Evolutionary conservation across 179 eudicot genomes (phyloP).

Genomic region (Pouteria campechiana): DNA sequence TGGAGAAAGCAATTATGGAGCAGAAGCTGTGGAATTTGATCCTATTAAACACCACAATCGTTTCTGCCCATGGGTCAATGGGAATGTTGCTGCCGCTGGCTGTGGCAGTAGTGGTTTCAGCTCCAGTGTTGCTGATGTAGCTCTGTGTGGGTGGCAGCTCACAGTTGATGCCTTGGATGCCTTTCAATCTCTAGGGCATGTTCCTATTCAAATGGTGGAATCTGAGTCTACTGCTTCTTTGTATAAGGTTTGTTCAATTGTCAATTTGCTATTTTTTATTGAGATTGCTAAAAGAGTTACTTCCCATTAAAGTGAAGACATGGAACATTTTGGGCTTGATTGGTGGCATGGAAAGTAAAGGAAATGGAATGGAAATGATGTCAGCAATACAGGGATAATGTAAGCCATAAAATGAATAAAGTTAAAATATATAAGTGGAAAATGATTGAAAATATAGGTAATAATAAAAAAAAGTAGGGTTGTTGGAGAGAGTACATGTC

Average conservation of each 20-base stretch:
- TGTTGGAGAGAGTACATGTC: too few relatives aligned
- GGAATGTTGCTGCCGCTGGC: slow-evolving; percentile 98
- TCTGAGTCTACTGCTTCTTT: slow-evolving; percentile 96
- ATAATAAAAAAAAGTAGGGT: too few relatives aligned
- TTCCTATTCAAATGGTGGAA: slow-evolving; percentile 79
- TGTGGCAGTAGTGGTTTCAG: slow-evolving; percentile 50
- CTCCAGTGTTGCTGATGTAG: slow-evolving; percentile 55
- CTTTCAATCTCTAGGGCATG: slow-evolving; percentile 68
- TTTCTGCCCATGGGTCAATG: slow-evolving; percentile 98
- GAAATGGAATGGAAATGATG: too few relatives aligned
- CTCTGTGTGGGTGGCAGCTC: slow-evolving; percentile 98
- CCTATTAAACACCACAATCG: slow-evolving; percentile 85
- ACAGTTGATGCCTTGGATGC: slow-evolving; percentile 91
- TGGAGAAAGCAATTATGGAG: slow-evolving; percentile 82
- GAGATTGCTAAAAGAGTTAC: too few relatives aligned
- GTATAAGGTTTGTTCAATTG: slow-evolving; percentile 66
- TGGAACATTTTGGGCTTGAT: too few relatives aligned
- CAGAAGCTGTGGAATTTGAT: slow-evolving; percentile 80
- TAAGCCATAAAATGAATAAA: too few relatives aligned
- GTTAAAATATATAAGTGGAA: too few relatives aligned
- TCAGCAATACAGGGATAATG: too few relatives aligned
- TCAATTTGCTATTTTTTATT: too few relatives aligned
- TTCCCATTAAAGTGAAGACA: too few relatives aligned
- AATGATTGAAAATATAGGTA: too few relatives aligned
- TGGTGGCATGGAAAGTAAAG: too few relatives aligned